These are phyloP conservation scores for Aspergillus latus DNA, from an alignment of 2,329 filamentous ascomycete genomes.

Conservation along the genomic window DNA sequence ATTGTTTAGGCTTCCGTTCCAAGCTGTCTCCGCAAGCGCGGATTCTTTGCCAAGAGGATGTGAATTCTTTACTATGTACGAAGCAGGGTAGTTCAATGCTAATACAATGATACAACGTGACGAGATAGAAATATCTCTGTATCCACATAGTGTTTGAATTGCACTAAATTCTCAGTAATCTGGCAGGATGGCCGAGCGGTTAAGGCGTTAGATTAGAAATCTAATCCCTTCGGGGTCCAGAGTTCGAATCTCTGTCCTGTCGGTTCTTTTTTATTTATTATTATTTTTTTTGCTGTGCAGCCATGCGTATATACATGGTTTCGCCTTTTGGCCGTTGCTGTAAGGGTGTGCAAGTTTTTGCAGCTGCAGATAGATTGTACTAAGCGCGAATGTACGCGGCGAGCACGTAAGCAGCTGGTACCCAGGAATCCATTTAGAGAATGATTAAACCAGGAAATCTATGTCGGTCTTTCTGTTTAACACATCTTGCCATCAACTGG, in stretches of 20 bases:
- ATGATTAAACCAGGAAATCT: not conserved
- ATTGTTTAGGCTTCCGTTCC: too few species aligned
- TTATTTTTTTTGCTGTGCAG: not conserved
- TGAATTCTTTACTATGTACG: too few species aligned
- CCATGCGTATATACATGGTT: not conserved
- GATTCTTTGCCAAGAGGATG: too few species aligned
- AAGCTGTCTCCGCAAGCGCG: too few species aligned
- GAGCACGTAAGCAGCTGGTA: not conserved
- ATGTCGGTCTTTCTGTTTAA: not conserved
- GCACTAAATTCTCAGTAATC: not conserved
- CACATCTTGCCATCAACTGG: not conserved
- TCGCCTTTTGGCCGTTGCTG: not conserved
- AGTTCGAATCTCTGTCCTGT: slow-evolving; percentile 19
- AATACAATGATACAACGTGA: too few species aligned
- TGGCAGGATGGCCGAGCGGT: slow-evolving; percentile 12
- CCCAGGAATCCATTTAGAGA: not conserved
- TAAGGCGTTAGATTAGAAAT: slow-evolving; percentile 19
- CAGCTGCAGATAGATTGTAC: not conserved
- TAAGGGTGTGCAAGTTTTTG: not conserved
- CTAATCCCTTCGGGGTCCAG: slow-evolving; percentile 17
- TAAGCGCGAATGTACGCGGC: not conserved
- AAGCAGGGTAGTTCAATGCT: too few species aligned
- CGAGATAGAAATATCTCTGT: not conserved
- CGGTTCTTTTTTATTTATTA: slow-evolving; percentile 5
- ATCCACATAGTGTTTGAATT: not conserved